Conservation (phyloP, 306 rosid species). For the Cercis canadensis region DNA sequence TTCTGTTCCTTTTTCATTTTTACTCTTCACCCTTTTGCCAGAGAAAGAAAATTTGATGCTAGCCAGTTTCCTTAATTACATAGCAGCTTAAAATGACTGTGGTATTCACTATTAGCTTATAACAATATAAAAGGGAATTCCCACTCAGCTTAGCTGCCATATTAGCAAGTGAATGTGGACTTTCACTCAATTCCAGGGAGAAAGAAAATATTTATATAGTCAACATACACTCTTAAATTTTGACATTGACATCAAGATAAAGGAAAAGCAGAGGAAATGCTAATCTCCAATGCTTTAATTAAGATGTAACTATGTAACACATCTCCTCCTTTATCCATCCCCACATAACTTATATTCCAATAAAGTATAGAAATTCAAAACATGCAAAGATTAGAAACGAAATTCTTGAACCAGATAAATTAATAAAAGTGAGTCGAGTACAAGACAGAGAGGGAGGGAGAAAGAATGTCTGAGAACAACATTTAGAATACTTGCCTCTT, state of each 20-base stretch:
- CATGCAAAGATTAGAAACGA: no score
- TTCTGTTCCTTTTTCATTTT: background rate
- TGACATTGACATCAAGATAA: constrained; percentile 20
- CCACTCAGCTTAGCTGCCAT: background rate
- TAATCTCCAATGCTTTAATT: background rate
- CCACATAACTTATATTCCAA: background rate
- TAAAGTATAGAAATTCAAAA: background rate
- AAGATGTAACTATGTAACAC: background rate
- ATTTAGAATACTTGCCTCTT: constrained; percentile 60
- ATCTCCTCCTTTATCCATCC: background rate
- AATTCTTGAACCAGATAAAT: constrained; percentile 8
- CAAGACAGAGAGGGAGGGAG: background rate
- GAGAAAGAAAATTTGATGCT: background rate
- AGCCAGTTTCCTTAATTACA: no score
- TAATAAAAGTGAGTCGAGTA: background rate
- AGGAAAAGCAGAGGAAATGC: constrained; percentile 1
- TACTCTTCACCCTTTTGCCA: background rate
- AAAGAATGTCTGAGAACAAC: constrained; percentile 1
- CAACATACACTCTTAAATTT: constrained; percentile 8
- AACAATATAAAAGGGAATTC: background rate
- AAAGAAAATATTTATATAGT: background rate
- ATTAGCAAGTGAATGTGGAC: no score
- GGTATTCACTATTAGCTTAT: background rate
- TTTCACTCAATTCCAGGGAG: background rate
- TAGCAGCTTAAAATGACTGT: background rate